These are phyloP conservation scores for Litchi chinensis DNA, from an alignment of 345 rosid species.

Conservation along the genomic window DNA sequence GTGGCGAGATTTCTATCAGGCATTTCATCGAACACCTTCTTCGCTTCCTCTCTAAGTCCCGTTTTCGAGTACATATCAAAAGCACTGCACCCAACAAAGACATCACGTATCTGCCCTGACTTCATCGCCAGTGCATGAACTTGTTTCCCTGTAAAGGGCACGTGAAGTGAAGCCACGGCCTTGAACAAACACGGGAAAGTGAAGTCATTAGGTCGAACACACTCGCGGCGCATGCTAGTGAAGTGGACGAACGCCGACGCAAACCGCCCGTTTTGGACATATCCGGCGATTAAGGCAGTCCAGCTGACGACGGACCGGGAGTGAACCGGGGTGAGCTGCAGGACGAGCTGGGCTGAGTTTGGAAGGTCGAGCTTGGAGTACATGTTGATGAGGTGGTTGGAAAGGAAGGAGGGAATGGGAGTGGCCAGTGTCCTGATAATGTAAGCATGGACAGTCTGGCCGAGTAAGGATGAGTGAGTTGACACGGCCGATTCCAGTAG, in stretches of 20 bases:
- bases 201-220: conserved; percentile 69
- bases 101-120: conserved; percentile 49
- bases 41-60: conserved; percentile 52
- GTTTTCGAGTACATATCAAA: conserved; percentile 77
- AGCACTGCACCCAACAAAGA: conserved; percentile 77
- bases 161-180: conserved; percentile 58
- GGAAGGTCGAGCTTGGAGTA: conserved; percentile 78
- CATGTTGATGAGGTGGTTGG: conserved; percentile 65
- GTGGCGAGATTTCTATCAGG: conserved; percentile 57
- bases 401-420: conserved; percentile 56
- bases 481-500: conserved; percentile 56
- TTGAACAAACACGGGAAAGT: conserved; percentile 84
- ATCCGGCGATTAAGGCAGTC: conserved; percentile 77
- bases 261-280: conserved; percentile 62
- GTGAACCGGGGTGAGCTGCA: conserved; percentile 47
- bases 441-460: conserved; percentile 63
- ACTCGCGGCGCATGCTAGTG: conserved; percentile 53
- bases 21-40: conserved; percentile 79
- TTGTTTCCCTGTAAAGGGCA: conserved; percentile 52
- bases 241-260: conserved; percentile 54
- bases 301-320: conserved; percentile 75
- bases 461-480: conserved; percentile 49
- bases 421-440: conserved; percentile 50
- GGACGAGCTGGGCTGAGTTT: conserved; percentile 57
- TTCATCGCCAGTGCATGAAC: conserved; percentile 64